A percentile compares a stretch with the other conserved stretches of the same genome.
phyloP scores from a whole-genome alignment of 2,329 filamentous ascomycete species.

The Hymenoscyphus infarciens region DNA sequence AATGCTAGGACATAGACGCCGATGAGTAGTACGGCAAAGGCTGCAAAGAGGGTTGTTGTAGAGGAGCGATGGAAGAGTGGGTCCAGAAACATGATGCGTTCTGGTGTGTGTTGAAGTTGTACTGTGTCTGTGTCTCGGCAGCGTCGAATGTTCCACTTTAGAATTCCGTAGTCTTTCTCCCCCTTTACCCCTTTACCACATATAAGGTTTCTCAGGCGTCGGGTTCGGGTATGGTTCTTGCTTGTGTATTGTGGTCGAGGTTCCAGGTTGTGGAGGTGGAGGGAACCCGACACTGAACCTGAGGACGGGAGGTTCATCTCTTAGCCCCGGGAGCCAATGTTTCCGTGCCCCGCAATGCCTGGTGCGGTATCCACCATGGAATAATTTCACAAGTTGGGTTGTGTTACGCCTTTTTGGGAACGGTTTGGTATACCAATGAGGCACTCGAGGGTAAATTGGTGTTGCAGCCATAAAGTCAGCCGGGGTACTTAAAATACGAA shows the following conservation, averaged over 20 bases:
- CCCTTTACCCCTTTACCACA: too few relatives aligned
- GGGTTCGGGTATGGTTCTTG: background rate
- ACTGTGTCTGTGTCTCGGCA: background rate
- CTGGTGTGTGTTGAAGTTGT: background rate
- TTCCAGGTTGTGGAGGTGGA: too few relatives aligned
- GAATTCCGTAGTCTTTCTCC: background rate
- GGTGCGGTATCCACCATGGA: too few relatives aligned
- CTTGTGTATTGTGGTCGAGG: background rate
- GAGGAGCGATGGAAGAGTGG: background rate
- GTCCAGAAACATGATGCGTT: constrained; percentile 4
- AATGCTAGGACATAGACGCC: constrained; percentile 3
- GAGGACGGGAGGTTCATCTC: too few relatives aligned
- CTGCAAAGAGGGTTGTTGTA: background rate
- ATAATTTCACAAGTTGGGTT: too few relatives aligned
- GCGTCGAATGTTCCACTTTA: background rate
- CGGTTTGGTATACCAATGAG: background rate
- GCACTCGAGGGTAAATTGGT: background rate
- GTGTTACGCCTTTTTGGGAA: too few relatives aligned
- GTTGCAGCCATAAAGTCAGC: too few relatives aligned
- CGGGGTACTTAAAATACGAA: background rate
- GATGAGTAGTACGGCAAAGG: background rate
- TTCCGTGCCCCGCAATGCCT: background rate
- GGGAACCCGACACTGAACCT: too few relatives aligned
- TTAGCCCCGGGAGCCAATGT: background rate
- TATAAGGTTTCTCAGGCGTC: too few relatives aligned